Conservation (phyloP, 2,329 filamentous ascomycete genomes). For the Beauveria sp. region DNA sequence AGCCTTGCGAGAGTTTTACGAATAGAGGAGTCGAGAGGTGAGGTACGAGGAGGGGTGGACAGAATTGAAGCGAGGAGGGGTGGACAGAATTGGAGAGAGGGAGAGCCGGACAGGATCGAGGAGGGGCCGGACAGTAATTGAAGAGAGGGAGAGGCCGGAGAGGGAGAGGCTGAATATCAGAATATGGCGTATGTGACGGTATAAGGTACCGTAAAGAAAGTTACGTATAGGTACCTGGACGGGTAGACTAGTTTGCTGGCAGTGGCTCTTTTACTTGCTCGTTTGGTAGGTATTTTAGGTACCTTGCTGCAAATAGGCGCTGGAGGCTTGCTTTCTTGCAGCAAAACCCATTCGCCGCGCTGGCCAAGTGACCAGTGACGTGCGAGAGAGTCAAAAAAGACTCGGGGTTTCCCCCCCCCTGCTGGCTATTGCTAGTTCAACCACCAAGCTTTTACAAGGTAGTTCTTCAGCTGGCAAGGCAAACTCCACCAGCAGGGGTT, state of each 20-base stretch:
- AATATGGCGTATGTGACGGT: too few species aligned
- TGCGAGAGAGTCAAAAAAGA: background rate
- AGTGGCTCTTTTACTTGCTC: too few species aligned
- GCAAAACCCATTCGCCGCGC: too few species aligned
- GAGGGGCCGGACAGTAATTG: background rate
- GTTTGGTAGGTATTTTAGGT: too few species aligned
- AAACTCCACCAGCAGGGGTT: background rate
- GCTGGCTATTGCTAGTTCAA: too few species aligned
- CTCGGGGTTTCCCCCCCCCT: background rate
- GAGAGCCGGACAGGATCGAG: background rate
- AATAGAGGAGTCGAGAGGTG: background rate
- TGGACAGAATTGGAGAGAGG: background rate
- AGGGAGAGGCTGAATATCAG: background rate
- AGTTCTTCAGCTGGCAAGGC: slow-evolving; percentile 3
- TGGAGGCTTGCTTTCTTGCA: background rate
- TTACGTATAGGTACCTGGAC: too few species aligned
- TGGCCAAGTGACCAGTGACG: background rate
- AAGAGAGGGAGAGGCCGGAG: background rate
- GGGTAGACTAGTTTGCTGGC: too few species aligned
- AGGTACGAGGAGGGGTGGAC: background rate
- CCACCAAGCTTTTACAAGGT: background rate
- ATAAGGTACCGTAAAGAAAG: too few species aligned
- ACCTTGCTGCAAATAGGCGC: background rate
- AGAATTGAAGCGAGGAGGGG: too few species aligned
- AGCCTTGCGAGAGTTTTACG: background rate